A percentile compares a stretch with the other conserved stretches of the same genome.
Conservation (phyloP, 176 grass and related monocot species). For the Paspalum notatum region DNA sequence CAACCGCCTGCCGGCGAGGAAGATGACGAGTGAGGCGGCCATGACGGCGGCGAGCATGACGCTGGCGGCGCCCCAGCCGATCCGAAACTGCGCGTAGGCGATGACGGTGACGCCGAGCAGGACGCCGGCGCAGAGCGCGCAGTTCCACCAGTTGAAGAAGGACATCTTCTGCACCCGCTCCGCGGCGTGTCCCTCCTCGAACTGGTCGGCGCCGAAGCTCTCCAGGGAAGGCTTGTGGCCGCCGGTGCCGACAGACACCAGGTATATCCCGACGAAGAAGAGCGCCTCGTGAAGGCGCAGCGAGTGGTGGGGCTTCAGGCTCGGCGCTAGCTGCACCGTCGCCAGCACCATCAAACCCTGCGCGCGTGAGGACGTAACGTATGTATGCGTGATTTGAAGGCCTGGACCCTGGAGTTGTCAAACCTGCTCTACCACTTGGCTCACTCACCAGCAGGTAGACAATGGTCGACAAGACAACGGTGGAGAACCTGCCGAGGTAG, state of each 20-base stretch:
- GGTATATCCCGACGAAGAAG: constrained; percentile 71
- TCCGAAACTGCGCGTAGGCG: constrained; percentile 40
- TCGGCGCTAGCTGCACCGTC: constrained; percentile 48
- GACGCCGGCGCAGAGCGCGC: constrained; percentile 57
- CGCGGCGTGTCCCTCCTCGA: constrained; percentile 58
- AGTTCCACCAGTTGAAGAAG: constrained; percentile 98
- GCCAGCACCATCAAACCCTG: constrained; percentile 63
- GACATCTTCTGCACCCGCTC: constrained; percentile 89
- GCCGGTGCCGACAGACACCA: constrained; percentile 72
- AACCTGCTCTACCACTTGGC: no score
- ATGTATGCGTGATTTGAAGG: no score
- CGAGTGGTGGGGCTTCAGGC: constrained; percentile 34
- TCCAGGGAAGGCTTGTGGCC: constrained; percentile 81
- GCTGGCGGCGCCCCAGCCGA: no score
- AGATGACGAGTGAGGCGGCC: constrained; percentile 21
- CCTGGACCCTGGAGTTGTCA: no score
- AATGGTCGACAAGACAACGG: constrained; percentile 50
- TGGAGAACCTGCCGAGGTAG: constrained; percentile 64
- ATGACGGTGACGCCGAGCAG: constrained; percentile 68
- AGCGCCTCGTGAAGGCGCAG: constrained; percentile 52
- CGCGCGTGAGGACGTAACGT: background rate
- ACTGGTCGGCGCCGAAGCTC: constrained; percentile 94
- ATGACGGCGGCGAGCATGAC: no score
- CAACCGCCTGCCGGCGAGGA: constrained; percentile 48
- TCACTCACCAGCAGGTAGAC: constrained; percentile 60